phyloP scores from a whole-genome alignment of 306 rosid species.

The Dalbergia oliveri region DNA sequence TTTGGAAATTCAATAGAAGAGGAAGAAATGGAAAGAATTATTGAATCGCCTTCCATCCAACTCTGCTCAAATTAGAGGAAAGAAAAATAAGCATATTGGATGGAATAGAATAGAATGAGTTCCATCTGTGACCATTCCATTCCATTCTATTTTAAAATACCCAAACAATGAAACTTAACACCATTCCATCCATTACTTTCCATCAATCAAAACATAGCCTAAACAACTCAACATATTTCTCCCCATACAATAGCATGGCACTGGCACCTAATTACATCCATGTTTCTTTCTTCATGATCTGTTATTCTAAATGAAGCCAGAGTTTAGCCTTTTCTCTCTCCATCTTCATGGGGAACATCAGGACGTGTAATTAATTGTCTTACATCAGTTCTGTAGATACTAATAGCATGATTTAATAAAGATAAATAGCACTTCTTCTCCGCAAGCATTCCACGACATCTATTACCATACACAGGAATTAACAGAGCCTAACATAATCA shows the following conservation, averaged over 20 bases:
- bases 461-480: neutral
- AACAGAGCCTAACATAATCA: constrained; percentile 19
- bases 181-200: neutral
- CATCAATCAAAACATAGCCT: neutral
- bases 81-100: neutral
- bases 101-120: neutral
- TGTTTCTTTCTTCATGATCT: neutral
- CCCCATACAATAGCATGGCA: constrained; percentile 1
- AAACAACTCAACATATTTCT: neutral
- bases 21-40: neutral
- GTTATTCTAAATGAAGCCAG: constrained; percentile 31
- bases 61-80: neutral
- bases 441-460: constrained; percentile 11
- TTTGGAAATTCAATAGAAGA: neutral
- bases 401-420: constrained; percentile 1
- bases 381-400: constrained; percentile 31
- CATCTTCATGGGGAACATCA: neutral
- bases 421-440: neutral
- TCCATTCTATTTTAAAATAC: neutral
- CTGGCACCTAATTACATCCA: constrained; percentile 27
- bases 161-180: neutral
- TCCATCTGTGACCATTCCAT: neutral
- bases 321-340: constrained; percentile 22
- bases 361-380: neutral
- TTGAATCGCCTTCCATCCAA: neutral